A percentile compares a stretch with the other conserved stretches of the same genome.
phyloP scores from a whole-genome alignment of 176 grass and related monocot species.

The barley (Hordeum vulgare) region DNA sequence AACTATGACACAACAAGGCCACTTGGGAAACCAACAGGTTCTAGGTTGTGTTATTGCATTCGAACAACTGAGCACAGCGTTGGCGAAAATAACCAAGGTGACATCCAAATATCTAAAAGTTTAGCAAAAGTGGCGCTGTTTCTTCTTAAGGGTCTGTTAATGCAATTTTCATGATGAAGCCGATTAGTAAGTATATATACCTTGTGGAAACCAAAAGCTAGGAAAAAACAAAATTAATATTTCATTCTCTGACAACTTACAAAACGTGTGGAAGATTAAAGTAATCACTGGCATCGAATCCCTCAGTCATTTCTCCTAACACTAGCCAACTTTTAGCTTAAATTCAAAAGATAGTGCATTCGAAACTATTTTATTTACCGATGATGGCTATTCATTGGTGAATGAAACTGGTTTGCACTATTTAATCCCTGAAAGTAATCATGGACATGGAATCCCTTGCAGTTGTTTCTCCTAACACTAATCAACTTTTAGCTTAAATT shows the following conservation, averaged over 20 bases:
- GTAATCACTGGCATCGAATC: background rate
- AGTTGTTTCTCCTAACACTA: background rate
- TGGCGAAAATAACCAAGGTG: constrained; percentile 11
- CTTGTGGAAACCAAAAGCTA: background rate
- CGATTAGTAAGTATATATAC: background rate
- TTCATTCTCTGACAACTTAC: background rate
- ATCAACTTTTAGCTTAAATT: background rate
- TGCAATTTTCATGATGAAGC: background rate
- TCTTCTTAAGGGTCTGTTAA: background rate
- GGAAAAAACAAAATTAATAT: background rate
- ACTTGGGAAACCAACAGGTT: background rate
- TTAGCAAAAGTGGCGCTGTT: background rate
- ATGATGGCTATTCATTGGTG: background rate
- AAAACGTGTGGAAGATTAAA: background rate
- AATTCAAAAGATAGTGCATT: background rate
- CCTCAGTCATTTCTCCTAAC: background rate
- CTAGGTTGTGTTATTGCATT: constrained; percentile 1
- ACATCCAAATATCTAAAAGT: constrained; percentile 7
- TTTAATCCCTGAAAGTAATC: constrained; percentile 1
- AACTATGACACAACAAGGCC: background rate
- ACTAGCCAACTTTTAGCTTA: background rate
- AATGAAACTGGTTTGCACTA: background rate
- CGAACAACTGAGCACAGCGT: background rate
- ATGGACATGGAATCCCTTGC: background rate
- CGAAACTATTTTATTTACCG: background rate